Evolutionary conservation across 306 rosid genomes (phyloP).

Genomic region (Cyamopsis tetragonoloba): DNA sequence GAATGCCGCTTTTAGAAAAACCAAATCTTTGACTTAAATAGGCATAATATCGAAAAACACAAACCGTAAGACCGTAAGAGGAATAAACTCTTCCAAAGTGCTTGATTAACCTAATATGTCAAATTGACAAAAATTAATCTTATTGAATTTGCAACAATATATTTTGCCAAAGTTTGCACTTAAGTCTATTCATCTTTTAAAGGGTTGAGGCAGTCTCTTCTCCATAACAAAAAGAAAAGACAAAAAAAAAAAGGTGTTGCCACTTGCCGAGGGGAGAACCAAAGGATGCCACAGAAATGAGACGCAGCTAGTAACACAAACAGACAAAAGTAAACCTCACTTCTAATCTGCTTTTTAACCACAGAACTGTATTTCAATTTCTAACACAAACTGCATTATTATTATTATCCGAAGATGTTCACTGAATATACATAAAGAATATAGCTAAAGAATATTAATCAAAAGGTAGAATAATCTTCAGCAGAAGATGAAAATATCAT

Average conservation of each 20-base stretch:
- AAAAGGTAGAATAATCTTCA: neutral
- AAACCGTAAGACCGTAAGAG: neutral
- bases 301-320: neutral
- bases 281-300: neutral
- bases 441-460: neutral
- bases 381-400: neutral
- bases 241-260: neutral
- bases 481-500: constrained; percentile 22
- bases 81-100: constrained; percentile 6
- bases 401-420: neutral
- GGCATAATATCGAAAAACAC: neutral
- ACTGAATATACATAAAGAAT: neutral
- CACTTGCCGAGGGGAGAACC: neutral
- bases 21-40: neutral
- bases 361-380: neutral
- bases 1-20: neutral
- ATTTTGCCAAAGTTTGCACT: neutral
- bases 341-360: neutral
- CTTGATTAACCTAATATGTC: neutral
- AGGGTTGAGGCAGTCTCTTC: neutral
- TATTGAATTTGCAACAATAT: neutral
- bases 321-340: neutral
- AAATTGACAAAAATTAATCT: neutral
- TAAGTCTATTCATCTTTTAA: neutral
- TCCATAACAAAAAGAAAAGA: too few species aligned